Percentiles rank a stretch among this genome's conserved stretches.
These are phyloP conservation scores for Glomus cerebriforme DNA, from an alignment of 192 early-diverging fungal species.

Conservation along the genomic window DNA sequence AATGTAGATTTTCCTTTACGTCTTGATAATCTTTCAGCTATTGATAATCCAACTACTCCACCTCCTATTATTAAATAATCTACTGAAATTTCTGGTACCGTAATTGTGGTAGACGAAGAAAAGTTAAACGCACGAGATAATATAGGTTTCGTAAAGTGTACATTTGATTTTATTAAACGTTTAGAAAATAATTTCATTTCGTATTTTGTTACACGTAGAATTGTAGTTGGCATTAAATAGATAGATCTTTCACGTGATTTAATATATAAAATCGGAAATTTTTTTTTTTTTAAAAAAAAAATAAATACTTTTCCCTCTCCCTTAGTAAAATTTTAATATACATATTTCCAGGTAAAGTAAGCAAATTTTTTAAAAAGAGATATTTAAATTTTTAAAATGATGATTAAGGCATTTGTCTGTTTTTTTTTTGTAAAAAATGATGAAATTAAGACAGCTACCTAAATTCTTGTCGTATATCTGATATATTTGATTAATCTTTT, in stretches of 20 bases:
- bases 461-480: background rate
- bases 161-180: no score
- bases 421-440: background rate
- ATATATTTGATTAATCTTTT: background rate
- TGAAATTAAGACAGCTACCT: background rate
- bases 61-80: conserved; percentile 79
- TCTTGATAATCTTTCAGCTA: conserved; percentile 64
- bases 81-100: conserved; percentile 48
- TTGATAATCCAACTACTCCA: conserved; percentile 80
- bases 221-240: no score
- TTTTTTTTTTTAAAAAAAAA: no score
- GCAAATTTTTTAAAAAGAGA: background rate
- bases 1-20: conserved; percentile 51
- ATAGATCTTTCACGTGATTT: no score
- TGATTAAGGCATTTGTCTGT: background rate
- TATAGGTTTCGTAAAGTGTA: no score
- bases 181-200: no score
- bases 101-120: background rate
- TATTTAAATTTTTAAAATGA: background rate
- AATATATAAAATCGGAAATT: no score
- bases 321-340: no score
- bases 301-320: no score
- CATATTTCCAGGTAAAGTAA: background rate
- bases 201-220: no score
- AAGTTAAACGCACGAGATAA: no score